Conservation (phyloP, 768 basidiomycete species). For the Mycena metata region DNA sequence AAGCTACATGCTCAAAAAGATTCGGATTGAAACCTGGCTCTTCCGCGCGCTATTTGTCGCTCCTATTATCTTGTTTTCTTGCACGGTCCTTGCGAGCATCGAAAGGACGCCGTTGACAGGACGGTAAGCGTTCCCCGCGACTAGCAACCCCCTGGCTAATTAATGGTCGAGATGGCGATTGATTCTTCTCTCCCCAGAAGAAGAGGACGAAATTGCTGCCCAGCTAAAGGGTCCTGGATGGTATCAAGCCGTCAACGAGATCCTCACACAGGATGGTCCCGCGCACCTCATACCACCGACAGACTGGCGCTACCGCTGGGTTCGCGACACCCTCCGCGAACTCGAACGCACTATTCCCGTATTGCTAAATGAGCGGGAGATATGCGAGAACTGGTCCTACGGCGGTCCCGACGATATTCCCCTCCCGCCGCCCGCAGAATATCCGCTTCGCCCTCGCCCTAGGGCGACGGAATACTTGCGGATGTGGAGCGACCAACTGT, state of each 20-base stretch:
- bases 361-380: conserved; percentile 70
- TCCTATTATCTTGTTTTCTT: conserved; percentile 74
- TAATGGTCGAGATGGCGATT: conserved; percentile 77
- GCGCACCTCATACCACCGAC: conserved; percentile 73
- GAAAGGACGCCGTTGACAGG: conserved; percentile 90
- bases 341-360: conserved; percentile 83
- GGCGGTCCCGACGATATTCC: conserved; percentile 65
- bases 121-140: conserved; percentile 57
- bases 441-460: conserved; percentile 88
- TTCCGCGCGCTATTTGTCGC: conserved; percentile 70
- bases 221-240: conserved; percentile 89
- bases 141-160: neutral
- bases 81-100: conserved; percentile 77
- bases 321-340: conserved; percentile 79
- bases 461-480: conserved; percentile 81
- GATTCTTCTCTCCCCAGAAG: conserved; percentile 91
- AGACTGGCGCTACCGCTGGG: conserved; percentile 96
- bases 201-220: conserved; percentile 90
- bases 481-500: conserved; percentile 63
- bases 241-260: conserved; percentile 86
- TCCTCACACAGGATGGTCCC: conserved; percentile 75
- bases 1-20: conserved; percentile 58
- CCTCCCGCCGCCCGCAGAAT: conserved; percentile 84
- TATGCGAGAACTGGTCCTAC: conserved; percentile 70
- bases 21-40: conserved; percentile 63